Evolutionary conservation across 1,284 basidiomycete species (phyloP), one percentile per base, ranked within the genome.

Genomic region (Trichosporon coremiiforme): DNA sequence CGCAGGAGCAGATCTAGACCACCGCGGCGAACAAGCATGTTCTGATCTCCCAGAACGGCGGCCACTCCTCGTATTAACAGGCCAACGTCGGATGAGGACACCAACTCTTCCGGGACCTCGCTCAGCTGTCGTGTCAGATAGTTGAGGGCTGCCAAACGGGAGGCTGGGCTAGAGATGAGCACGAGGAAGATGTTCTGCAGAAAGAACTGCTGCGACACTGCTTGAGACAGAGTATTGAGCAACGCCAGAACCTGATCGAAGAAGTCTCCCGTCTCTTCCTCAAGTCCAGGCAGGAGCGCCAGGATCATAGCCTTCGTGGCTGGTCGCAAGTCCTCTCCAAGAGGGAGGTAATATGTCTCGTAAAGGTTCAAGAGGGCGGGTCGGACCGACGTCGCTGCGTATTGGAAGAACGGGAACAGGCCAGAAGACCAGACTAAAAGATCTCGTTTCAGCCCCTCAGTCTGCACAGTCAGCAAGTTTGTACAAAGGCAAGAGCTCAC

Each of bases 321-420:
- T 6, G 95, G 95, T 22, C 96, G 89, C 17, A 99, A 86, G 62
- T 89, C 88, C 17, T 86, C 85, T 82, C 93, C 90, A 8, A 99
- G 85, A 0, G 96, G 94, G 4, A 99, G 85, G 81, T 97, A 99
- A 84, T 93, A 89, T 2, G 89, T 91, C 76, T 96, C 92, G 77
- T 93, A 97, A 12, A 98, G 87, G 75, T 90, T 91, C 64, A 98
- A 87, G 1, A 98, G 85, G 10, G 90, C 88, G 0, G 94, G 94
- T 89, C 95, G 92, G 70, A 96, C 94, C 22, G 94, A 95, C 6
- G 95, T 99, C 15, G 95, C 91, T 5, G 97, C 95, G 83, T 94
- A 98, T 82, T 98, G 94, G 80, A 98, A 98, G 88, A 99, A 99
- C 0, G 97, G 97, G 78, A 99, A 96, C 9, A 99, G 84, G 3